Evolutionary conservation across 2,329 filamentous ascomycete genomes (phyloP), one percentile per base, ranked within the genome.

Genomic region (Sporothrix luriei): DNA sequence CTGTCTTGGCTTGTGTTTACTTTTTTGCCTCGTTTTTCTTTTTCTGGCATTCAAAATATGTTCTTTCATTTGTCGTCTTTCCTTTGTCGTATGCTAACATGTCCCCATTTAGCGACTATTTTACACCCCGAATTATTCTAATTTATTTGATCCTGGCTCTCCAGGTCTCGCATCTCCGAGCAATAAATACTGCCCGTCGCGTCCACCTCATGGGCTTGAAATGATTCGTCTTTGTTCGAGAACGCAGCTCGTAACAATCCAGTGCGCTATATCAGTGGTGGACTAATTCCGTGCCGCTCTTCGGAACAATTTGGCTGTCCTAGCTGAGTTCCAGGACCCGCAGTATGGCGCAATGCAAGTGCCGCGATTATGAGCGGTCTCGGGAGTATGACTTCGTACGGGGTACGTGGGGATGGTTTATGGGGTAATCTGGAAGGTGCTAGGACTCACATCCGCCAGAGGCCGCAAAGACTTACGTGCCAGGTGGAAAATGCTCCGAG

Each of bases 261-360:
- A 43, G 29, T 59, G 29, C 29, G 29, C 19, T n/a, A 6, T 38
- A 16, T 52, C 24, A 51, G 62, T 65, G 62, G 46, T 52, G 62
- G 62, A 65, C 46, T 65, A 51, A 49, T 38, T 51, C 13, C 14
- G 43, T 6, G 43, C 14, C 14, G 43, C 16, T 19, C 5, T 14
- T 48, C 14, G 43, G 43, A 48, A 40, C 55, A 61, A 43, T 55
- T 33, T 1, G 6, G 7, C 14, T 6, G 14, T 19, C n/a, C 48
- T 10, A n/a, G 19, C 49, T 33, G 10, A 3, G 52, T 33, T 29
- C 52, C 29, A 48, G 40, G 59, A 21, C 40, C 59, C 40, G 59
- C 59, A 26, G 16, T 51, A 33, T 46, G 62, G 62, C 26, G 46
- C 46, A 11, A 33, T 49, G 43, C 24, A 65, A 65, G 62, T 65